A percentile compares a stretch with the other conserved stretches of the same genome.
Conservation (phyloP, 768 basidiomycete genomes). For the Suillus plorans region DNA sequence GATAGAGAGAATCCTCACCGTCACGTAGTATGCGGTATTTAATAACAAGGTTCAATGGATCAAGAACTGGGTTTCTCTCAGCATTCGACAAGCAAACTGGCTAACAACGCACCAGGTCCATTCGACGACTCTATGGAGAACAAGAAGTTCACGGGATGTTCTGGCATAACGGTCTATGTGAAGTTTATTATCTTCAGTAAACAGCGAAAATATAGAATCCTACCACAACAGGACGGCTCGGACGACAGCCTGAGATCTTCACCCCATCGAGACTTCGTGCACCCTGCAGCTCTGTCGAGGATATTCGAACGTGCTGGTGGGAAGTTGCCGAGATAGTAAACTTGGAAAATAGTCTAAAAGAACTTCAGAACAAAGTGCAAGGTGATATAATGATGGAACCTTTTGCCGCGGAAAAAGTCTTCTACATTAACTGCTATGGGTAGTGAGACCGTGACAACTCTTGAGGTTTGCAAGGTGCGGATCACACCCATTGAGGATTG, state of each 20-base stretch:
- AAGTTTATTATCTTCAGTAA: slow-evolving; percentile 6
- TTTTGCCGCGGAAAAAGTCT: slow-evolving; percentile 89
- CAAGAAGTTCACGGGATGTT: slow-evolving; percentile 73
- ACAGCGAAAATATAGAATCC: slow-evolving; percentile 3
- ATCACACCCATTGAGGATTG: slow-evolving; percentile 46
- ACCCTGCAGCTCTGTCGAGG: slow-evolving; percentile 53
- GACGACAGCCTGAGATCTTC: slow-evolving; percentile 48
- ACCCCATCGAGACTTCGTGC: slow-evolving; percentile 48
- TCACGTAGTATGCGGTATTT: slow-evolving; percentile 80
- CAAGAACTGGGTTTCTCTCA: slow-evolving; percentile 47
- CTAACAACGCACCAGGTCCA: slow-evolving; percentile 51
- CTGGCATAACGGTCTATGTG: slow-evolving; percentile 70
- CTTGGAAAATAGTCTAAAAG: slow-evolving; percentile 76
- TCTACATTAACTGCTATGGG: slow-evolving; percentile 93
- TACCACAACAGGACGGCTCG: slow-evolving; percentile 50
- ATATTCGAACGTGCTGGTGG: slow-evolving; percentile 76
- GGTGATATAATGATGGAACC: slow-evolving; percentile 42
- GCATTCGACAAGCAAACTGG: slow-evolving; percentile 11
- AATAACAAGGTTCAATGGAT: slow-evolving; percentile 63
- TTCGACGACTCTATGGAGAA: slow-evolving; percentile 71
- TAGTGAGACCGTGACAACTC: slow-evolving; percentile 63
- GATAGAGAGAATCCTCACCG: slow-evolving; percentile 44
- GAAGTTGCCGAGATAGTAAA: slow-evolving; percentile 87
- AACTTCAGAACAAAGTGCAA: slow-evolving; percentile 4
- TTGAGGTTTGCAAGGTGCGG: slow-evolving; percentile 54